Evolutionary conservation across 768 basidiomycete species (phyloP).

Genomic region (Galerina marginata): DNA sequence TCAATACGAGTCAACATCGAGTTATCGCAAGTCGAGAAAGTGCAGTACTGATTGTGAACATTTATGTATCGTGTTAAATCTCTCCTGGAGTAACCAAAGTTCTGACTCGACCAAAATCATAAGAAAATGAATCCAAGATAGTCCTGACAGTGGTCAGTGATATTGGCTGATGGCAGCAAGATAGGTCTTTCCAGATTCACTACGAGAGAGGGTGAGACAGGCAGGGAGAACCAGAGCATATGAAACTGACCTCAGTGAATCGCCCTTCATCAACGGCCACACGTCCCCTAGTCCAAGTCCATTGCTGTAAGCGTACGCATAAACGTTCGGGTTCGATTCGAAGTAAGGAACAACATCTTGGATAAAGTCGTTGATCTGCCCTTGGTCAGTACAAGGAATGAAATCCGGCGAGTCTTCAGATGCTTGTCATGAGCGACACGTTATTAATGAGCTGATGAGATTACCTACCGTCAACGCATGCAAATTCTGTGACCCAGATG

Average conservation of each 20-base stretch:
- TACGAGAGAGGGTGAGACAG: slow-evolving; percentile 17
- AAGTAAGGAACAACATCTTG: slow-evolving; percentile 44
- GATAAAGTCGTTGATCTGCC: slow-evolving; percentile 48
- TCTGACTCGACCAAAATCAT: too few relatives aligned
- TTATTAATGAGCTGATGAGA: background rate
- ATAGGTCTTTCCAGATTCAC: slow-evolving; percentile 47
- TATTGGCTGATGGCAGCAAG: slow-evolving; percentile 45
- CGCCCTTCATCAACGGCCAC: slow-evolving; percentile 48
- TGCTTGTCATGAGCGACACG: background rate
- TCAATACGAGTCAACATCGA: background rate
- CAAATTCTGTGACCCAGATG: slow-evolving; percentile 55
- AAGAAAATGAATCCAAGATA: too few relatives aligned
- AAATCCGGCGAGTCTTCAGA: slow-evolving; percentile 43
- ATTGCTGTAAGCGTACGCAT: slow-evolving; percentile 54
- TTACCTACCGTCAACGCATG: slow-evolving; percentile 49
- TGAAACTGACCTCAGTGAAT: slow-evolving; percentile 38
- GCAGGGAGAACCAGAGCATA: background rate
- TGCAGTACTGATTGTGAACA: background rate
- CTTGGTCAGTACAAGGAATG: slow-evolving; percentile 48
- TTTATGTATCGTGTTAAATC: background rate
- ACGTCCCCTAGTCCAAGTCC: slow-evolving; percentile 50
- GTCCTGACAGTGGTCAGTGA: slow-evolving; percentile 27
- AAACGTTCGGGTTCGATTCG: slow-evolving; percentile 39
- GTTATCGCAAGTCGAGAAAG: background rate
- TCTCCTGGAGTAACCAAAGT: background rate